These are phyloP conservation scores for Thermomucor indicae-seudaticae DNA, from an alignment of 371 early-diverging fungal species.

Conservation along the genomic window DNA sequence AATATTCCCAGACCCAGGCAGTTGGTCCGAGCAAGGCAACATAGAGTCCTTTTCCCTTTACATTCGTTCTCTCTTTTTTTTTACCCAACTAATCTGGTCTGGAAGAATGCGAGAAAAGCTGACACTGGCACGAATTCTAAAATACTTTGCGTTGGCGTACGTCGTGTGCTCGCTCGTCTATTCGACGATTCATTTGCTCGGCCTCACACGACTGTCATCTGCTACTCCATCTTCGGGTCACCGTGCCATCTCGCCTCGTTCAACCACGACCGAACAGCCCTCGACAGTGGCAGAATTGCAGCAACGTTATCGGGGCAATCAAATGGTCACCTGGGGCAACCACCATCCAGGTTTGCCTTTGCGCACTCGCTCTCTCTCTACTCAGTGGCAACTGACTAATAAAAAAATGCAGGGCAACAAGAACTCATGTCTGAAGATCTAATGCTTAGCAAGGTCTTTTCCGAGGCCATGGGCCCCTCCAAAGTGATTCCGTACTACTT, in stretches of 20 bases:
- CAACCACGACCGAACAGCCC: conserved; percentile 4
- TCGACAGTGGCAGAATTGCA: conserved; percentile 15
- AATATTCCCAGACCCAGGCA: too few relatives aligned
- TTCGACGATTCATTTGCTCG: conserved; percentile 23
- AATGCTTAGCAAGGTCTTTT: conserved; percentile 49
- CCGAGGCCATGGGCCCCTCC: conserved; percentile 58
- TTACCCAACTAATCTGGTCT: background rate
- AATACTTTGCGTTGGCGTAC: conserved; percentile 20
- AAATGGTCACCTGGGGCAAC: conserved; percentile 21
- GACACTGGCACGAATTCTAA: conserved; percentile 10
- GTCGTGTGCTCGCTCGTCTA: conserved; percentile 23
- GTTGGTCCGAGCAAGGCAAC: too few relatives aligned
- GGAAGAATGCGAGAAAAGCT: conserved; percentile 19
- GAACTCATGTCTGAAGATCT: conserved; percentile 38
- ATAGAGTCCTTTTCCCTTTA: too few relatives aligned
- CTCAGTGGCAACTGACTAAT: background rate
- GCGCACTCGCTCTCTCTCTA: background rate
- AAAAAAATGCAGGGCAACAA: conserved; percentile 2
- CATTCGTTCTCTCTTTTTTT: background rate
- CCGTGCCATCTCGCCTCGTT: background rate
- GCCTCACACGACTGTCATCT: conserved; percentile 10
- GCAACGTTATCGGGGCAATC: conserved; percentile 17
- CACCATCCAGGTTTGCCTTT: conserved; percentile 8
- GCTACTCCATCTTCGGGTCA: too few relatives aligned
- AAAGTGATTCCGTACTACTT: conserved; percentile 59